phyloP scores from a whole-genome alignment of 2,329 filamentous ascomycete genomes.

The Beauveria medogensis region DNA sequence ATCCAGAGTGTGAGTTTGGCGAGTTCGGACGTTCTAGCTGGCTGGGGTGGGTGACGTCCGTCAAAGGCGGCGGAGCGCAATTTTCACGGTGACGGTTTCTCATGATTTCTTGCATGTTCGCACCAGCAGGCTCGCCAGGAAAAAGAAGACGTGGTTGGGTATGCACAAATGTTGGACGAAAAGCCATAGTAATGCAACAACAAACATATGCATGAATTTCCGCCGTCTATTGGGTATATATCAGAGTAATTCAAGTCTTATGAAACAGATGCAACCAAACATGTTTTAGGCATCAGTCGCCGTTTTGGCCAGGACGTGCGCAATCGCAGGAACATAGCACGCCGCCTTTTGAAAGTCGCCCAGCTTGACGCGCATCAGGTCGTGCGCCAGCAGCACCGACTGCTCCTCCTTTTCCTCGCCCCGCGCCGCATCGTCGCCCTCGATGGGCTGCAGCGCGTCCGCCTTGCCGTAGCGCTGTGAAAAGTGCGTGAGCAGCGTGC shows the following conservation, averaged over 20 bases:
- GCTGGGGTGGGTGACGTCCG: too few relatives aligned
- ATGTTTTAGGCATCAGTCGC: constrained; percentile 5
- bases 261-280: background rate
- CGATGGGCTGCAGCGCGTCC: constrained; percentile 23
- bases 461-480: constrained; percentile 82
- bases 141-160: background rate
- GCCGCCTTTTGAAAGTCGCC: constrained; percentile 62
- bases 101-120: background rate
- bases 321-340: constrained; percentile 51
- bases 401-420: constrained; percentile 4
- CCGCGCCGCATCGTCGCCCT: constrained; percentile 17
- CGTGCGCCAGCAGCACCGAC: constrained; percentile 61
- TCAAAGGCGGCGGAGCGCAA: too few relatives aligned
- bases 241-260: background rate
- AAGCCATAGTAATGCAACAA: background rate
- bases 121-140: background rate
- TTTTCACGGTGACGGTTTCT: too few relatives aligned
- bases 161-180: background rate
- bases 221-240: constrained; percentile 6
- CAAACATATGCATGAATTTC: background rate
- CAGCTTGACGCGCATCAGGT: constrained; percentile 67
- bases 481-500: constrained; percentile 87
- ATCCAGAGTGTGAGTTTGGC: background rate
- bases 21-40: background rate
- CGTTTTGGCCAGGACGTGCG: constrained; percentile 39